A percentile compares a stretch with the other conserved stretches of the same genome.
Conservation (phyloP, 2,329 filamentous ascomycete genomes). For the Metarhizium guizhouense region DNA sequence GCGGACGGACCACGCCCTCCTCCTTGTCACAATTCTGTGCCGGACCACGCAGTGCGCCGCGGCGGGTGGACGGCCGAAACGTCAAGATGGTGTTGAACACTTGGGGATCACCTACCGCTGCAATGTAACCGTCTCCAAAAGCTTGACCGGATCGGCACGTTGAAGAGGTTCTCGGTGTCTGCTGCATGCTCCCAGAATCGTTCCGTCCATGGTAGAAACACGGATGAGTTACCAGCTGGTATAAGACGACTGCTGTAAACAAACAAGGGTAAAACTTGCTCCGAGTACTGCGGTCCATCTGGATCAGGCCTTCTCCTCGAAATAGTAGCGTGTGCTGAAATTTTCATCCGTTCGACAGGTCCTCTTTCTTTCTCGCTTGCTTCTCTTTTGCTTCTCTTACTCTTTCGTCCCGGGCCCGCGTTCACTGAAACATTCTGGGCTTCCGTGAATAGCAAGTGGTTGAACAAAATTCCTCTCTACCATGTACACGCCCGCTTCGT, state of each 20-base stretch:
- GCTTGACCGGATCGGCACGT: background rate
- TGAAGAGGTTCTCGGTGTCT: background rate
- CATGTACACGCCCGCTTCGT: background rate
- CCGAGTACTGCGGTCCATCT: background rate
- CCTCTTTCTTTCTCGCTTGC: background rate
- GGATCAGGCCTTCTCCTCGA: too few relatives aligned
- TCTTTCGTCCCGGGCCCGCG: background rate
- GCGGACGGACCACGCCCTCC: background rate
- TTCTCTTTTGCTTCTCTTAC: background rate
- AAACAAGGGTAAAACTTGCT: background rate
- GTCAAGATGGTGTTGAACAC: background rate
- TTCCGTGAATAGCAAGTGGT: background rate
- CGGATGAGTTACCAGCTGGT: background rate
- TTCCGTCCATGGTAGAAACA: background rate
- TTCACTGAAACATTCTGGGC: background rate
- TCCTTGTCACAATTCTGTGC: too few relatives aligned
- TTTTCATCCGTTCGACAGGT: background rate
- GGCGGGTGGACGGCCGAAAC: background rate
- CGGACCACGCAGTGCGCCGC: background rate
- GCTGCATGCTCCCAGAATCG: background rate
- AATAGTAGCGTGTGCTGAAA: background rate
- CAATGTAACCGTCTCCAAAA: constrained; percentile 1
- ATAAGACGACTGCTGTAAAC: background rate
- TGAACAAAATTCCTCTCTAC: background rate
- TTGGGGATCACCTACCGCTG: background rate